Conservation (phyloP, 495 filamentous ascomycete species). For the Venustampulla echinocandica region DNA sequence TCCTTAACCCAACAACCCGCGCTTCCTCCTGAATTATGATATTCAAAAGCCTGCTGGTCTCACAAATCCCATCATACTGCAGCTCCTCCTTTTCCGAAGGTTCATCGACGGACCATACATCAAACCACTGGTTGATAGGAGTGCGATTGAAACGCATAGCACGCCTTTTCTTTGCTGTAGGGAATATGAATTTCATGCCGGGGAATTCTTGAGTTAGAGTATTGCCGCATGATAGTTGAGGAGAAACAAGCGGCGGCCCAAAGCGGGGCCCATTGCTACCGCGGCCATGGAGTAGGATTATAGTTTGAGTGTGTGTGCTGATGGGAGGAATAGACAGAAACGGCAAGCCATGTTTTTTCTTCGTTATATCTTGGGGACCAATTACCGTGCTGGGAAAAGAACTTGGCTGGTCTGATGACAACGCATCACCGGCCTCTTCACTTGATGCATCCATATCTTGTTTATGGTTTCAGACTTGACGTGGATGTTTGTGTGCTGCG, state of each 20-base stretch:
- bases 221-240: neutral
- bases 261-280: slow-evolving; percentile 43
- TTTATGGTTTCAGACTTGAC: too few relatives aligned
- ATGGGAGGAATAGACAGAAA: too few relatives aligned
- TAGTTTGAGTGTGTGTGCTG: slow-evolving; percentile 45
- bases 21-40: slow-evolving; percentile 30
- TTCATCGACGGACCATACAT: neutral
- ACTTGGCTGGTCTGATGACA: too few relatives aligned
- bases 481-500: too few relatives aligned
- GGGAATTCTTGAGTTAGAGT: slow-evolving; percentile 8
- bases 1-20: slow-evolving; percentile 3
- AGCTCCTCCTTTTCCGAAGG: neutral
- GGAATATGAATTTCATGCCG: slow-evolving; percentile 30
- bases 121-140: neutral
- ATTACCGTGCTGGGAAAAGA: too few relatives aligned
- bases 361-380: too few relatives aligned
- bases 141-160: neutral
- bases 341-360: too few relatives aligned
- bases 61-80: slow-evolving; percentile 30
- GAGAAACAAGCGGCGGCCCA: slow-evolving; percentile 35
- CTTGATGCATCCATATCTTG: too few relatives aligned
- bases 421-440: too few relatives aligned
- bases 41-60: slow-evolving; percentile 25
- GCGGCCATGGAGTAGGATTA: slow-evolving; percentile 48
- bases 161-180: slow-evolving; percentile 27